Percentiles rank a stretch among this genome's conserved stretches.
Conservation (phyloP, 1,284 basidiomycete genomes). For the Apiotrichum brassicae region DNA sequence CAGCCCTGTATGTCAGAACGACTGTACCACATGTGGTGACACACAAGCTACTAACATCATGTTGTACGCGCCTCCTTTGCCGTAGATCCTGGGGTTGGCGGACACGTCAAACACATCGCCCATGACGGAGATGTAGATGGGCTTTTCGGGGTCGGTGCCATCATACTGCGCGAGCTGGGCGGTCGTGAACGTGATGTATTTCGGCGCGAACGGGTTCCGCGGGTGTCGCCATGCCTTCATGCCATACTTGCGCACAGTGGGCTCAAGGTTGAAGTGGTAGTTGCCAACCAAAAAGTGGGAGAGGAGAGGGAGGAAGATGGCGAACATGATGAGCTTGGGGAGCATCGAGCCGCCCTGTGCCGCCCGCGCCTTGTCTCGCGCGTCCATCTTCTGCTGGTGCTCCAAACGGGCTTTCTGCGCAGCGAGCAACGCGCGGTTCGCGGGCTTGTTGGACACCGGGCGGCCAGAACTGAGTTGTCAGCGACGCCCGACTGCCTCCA, state of each 20-base stretch:
- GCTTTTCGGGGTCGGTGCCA: constrained; percentile 39
- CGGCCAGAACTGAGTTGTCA: constrained; percentile 49
- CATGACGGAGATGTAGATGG: constrained; percentile 47
- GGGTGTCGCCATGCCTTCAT: background rate
- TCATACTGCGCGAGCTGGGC: constrained; percentile 37
- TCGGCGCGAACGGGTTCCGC: constrained; percentile 13
- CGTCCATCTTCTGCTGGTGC: constrained; percentile 16
- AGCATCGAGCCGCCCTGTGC: background rate
- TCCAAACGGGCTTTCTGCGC: constrained; percentile 26
- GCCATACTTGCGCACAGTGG: constrained; percentile 7
- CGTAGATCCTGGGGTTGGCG: constrained; percentile 47
- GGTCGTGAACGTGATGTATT: constrained; percentile 28
- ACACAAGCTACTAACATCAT: constrained; percentile 1
- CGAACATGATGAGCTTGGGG: constrained; percentile 19
- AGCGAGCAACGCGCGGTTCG: constrained; percentile 51
- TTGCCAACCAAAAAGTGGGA: constrained; percentile 34
- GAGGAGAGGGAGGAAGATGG: constrained; percentile 37
- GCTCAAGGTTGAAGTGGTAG: constrained; percentile 28
- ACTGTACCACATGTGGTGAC: no score
- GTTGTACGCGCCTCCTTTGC: constrained; percentile 46
- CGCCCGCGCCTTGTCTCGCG: background rate
- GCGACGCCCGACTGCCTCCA: constrained; percentile 2
- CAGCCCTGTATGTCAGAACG: constrained; percentile 52
- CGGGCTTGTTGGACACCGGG: constrained; percentile 58
- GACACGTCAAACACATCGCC: constrained; percentile 48